Evolutionary conservation across 768 basidiomycete species (phyloP), one percentile per base, ranked within the genome.

Genomic region (Postia placenta): DNA sequence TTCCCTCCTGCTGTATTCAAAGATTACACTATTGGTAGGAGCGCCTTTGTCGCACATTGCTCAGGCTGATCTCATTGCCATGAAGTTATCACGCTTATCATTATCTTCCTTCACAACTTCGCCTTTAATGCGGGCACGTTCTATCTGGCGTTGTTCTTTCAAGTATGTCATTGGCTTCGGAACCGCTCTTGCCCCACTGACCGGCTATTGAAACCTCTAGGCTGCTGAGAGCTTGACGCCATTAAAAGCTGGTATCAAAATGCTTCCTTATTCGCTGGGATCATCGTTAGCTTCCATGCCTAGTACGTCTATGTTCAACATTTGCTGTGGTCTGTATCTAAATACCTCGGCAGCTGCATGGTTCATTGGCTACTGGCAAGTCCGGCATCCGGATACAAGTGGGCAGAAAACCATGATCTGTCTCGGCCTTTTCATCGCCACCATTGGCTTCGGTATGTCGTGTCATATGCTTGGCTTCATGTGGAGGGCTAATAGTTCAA

Each of bases 201-300:
- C 17, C 38, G 6, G 28, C 22, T 12, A 3, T 11, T 35, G 33
- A 19, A 39, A n/a, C 14, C 2, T 52, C 50, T 56, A 90, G 87
- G 80, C 81, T 14, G 87, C 82, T 33, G 75, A 84, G 61, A 80
- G 81, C 22, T 76, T 76, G 19, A 78, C 78, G n/a, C 87, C 86
- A 11, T 61, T 91, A 40, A 64, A 81, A 63, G 83, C 89, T 51
- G 90, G 87, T 9, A 62, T 89, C 19, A 76, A 80, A 61, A 74
- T 89, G 66, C 73, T 92, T 48, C 87, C 90, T 11, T 92, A 90
- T 69, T 87, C 90, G 42, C 78, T 92, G 45, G 90, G 88, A 44
- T 85, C 89, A 27, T 89, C 89, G 20, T 62, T 92, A 49, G 84
- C 89, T 37, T 91, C 90, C 11, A 82, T 92, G 73, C 87, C 89